Evolutionary conservation across 2,329 filamentous ascomycete genomes (phyloP).

Genomic region (Phaeophleospora eucalypticola): DNA sequence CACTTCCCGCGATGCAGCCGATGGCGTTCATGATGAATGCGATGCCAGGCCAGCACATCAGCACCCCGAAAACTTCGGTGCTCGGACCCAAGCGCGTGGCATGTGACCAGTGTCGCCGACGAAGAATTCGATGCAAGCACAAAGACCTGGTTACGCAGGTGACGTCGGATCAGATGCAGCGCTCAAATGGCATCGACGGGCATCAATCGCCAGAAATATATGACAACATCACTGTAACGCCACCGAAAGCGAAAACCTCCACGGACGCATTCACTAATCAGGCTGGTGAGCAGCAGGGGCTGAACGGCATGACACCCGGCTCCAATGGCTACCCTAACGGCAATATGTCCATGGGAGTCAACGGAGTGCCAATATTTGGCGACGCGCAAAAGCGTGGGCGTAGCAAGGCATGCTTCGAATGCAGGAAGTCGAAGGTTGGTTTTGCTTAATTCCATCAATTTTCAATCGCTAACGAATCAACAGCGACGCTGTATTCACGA

Average conservation of each 20-base stretch:
- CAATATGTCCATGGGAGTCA: constrained; percentile 48
- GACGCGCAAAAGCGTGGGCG: constrained; percentile 37
- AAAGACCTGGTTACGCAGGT: constrained; percentile 49
- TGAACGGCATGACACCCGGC: constrained; percentile 3
- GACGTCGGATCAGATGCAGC: constrained; percentile 12
- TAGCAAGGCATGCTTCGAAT: constrained; percentile 63
- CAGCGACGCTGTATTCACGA: constrained; percentile 65
- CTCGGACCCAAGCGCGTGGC: constrained; percentile 58
- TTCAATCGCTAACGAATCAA: neutral
- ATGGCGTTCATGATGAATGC: constrained; percentile 26
- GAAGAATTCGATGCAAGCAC: constrained; percentile 60
- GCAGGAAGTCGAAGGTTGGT: constrained; percentile 61
- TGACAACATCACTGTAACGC: constrained; percentile 28
- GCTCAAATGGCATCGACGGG: neutral
- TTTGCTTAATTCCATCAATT: neutral
- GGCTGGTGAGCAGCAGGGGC: neutral
- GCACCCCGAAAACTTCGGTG: constrained; percentile 54
- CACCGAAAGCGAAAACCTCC: constrained; percentile 11
- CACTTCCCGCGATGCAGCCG: constrained; percentile 18
- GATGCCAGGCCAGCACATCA: constrained; percentile 33
- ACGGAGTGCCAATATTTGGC: constrained; percentile 56
- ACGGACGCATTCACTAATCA: constrained; percentile 12
- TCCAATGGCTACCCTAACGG: constrained; percentile 20
- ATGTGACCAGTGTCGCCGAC: constrained; percentile 59
- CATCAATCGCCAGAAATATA: constrained; percentile 18